phyloP scores from a whole-genome alignment of 2,329 filamentous ascomycete species.

The Pseudopithomyces chartarum region DNA sequence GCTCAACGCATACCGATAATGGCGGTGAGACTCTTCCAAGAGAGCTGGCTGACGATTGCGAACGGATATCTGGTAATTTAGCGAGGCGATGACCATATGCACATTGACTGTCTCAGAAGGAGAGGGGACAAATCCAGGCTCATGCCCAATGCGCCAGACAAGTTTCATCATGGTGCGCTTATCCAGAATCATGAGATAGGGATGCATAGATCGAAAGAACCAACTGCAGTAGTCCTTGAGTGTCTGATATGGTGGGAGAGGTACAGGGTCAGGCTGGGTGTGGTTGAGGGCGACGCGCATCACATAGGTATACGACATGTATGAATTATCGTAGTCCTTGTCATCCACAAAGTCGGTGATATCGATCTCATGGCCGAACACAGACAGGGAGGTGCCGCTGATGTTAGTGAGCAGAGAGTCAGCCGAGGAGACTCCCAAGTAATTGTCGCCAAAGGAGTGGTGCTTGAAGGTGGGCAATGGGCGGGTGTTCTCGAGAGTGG shows the following conservation, averaged over 20 bases:
- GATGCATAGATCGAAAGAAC: constrained; percentile 75
- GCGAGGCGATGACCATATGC: constrained; percentile 79
- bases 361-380: constrained; percentile 81
- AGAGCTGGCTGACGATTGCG: constrained; percentile 63
- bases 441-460: constrained; percentile 63
- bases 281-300: constrained; percentile 66
- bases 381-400: constrained; percentile 75
- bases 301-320: constrained; percentile 73
- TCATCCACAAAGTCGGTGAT: constrained; percentile 74
- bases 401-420: constrained; percentile 72
- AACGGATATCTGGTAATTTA: constrained; percentile 77
- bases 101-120: constrained; percentile 70
- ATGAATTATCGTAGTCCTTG: constrained; percentile 60
- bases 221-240: constrained; percentile 73
- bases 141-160: constrained; percentile 77
- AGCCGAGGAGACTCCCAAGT: constrained; percentile 68
- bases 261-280: constrained; percentile 59
- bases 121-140: constrained; percentile 65
- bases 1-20: constrained; percentile 77
- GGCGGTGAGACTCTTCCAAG: constrained; percentile 71
- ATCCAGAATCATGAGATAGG: constrained; percentile 78
- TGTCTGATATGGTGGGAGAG: constrained; percentile 66
- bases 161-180: constrained; percentile 73
- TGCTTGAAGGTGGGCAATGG: constrained; percentile 53
- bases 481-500: constrained; percentile 17